A percentile compares a stretch with the other conserved stretches of the same genome.
phyloP scores from a whole-genome alignment of 441 rosid species.

The Melastoma candidum region DNA sequence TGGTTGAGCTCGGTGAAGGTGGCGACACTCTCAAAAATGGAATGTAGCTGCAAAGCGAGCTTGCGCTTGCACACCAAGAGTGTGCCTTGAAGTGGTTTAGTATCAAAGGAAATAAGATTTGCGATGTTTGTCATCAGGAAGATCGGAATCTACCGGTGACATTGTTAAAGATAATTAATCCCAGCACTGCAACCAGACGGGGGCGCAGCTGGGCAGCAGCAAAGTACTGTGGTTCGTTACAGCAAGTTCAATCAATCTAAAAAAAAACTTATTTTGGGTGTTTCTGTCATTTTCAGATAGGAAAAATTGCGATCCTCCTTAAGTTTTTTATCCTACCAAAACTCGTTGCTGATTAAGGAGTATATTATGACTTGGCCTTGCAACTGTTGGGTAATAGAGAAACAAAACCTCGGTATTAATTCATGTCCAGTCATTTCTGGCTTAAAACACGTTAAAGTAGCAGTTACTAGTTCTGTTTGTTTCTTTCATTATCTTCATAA shows the following conservation, averaged over 20 bases:
- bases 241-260: conserved; percentile 23
- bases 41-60: conserved; percentile 49
- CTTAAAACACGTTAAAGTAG: no score
- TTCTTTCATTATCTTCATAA: no score
- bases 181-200: conserved; percentile 24
- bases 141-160: conserved; percentile 38
- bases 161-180: conserved; percentile 26
- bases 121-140: conserved; percentile 41
- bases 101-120: conserved; percentile 39
- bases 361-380: no score
- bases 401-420: no score
- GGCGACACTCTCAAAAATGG: conserved; percentile 39
- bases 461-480: no score
- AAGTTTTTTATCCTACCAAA: no score
- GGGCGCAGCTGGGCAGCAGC: conserved; percentile 21
- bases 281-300: conserved; percentile 4
- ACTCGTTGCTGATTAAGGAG: no score
- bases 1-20: conserved; percentile 38
- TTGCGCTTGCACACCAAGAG: conserved; percentile 39
- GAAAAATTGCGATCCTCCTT: neutral
- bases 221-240: conserved; percentile 22
- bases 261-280: conserved; percentile 1
- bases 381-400: no score
- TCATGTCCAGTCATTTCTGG: no score
- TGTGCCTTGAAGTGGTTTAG: conserved; percentile 44